phyloP scores from a whole-genome alignment of 208 protist species.

The Trypanosoma mega region DNA sequence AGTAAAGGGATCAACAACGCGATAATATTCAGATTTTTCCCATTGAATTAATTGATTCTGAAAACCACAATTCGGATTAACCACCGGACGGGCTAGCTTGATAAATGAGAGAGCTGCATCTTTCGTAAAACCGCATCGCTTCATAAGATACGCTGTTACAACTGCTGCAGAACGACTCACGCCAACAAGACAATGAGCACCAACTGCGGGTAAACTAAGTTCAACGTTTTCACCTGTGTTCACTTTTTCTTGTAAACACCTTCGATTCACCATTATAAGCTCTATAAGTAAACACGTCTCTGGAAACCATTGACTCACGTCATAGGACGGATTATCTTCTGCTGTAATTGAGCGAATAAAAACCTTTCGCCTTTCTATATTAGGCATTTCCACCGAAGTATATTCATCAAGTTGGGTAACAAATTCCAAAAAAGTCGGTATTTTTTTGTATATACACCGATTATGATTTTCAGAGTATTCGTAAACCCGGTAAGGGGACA shows the following conservation, averaged over 20 bases:
- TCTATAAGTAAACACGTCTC: conserved; percentile 66
- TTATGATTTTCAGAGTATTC: conserved; percentile 23
- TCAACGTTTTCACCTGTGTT: not conserved
- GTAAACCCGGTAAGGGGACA: conserved; percentile 58
- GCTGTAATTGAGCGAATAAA: conserved; percentile 71
- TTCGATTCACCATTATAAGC: conserved; percentile 44
- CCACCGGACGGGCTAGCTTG: conserved; percentile 46
- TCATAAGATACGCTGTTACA: conserved; percentile 87
- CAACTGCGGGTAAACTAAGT: conserved; percentile 33
- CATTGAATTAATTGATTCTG: conserved; percentile 59
- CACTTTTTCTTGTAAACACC: not conserved
- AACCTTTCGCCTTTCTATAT: conserved; percentile 34
- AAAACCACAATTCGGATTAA: conserved; percentile 82
- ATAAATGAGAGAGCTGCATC: conserved; percentile 64
- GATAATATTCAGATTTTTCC: conserved; percentile 43
- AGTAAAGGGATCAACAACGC: conserved; percentile 56
- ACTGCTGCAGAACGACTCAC: conserved; percentile 83
- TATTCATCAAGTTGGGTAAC: conserved; percentile 45
- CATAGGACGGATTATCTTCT: conserved; percentile 69
- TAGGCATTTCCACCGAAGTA: conserved; percentile 18
- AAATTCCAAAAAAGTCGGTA: conserved; percentile 49
- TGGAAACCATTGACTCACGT: conserved; percentile 66
- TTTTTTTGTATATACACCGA: conserved; percentile 28
- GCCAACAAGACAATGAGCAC: conserved; percentile 86
- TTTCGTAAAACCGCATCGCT: conserved; percentile 38